phyloP scores from a whole-genome alignment of 1,284 basidiomycete species.

The Boletus calvinii region DNA sequence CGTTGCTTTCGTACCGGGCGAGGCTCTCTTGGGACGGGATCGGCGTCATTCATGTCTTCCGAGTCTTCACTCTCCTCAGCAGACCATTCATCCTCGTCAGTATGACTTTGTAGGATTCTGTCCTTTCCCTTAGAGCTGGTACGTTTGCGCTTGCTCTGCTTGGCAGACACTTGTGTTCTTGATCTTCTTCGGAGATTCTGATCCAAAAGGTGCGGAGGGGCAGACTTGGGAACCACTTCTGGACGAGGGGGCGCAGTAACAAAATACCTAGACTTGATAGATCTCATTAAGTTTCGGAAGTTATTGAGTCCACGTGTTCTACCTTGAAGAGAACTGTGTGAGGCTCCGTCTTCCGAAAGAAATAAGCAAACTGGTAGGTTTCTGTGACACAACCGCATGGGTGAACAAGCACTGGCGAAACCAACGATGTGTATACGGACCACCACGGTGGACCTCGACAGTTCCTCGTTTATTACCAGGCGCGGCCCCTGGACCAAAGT shows the following conservation, averaged over 20 bases:
- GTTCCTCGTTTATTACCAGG: conserved; percentile 54
- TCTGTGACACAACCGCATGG: conserved; percentile 41
- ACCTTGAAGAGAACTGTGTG: conserved; percentile 77
- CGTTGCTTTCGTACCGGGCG: conserved; percentile 31
- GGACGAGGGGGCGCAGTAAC: conserved; percentile 41
- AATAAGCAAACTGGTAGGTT: conserved; percentile 78
- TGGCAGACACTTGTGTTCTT: conserved; percentile 11
- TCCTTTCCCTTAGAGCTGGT: conserved; percentile 45
- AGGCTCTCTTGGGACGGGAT: conserved; percentile 8
- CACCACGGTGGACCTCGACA: conserved; percentile 74
- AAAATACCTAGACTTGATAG: conserved; percentile 53
- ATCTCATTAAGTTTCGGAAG: conserved; percentile 15
- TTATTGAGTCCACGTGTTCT: background rate
- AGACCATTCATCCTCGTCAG: conserved; percentile 26
- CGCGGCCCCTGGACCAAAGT: conserved; percentile 40
- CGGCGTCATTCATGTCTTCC: conserved; percentile 17
- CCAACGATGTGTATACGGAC: conserved; percentile 36
- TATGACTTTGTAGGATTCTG: conserved; percentile 30
- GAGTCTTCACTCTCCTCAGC: conserved; percentile 27
- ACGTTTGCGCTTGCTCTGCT: conserved; percentile 41
- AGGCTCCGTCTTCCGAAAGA: conserved; percentile 71
- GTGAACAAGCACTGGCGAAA: background rate
- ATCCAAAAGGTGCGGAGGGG: background rate
- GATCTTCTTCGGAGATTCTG: conserved; percentile 22
- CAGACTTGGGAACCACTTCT: conserved; percentile 10